phyloP scores from a whole-genome alignment of 75 land plant species.

The Larix kaempferi region DNA sequence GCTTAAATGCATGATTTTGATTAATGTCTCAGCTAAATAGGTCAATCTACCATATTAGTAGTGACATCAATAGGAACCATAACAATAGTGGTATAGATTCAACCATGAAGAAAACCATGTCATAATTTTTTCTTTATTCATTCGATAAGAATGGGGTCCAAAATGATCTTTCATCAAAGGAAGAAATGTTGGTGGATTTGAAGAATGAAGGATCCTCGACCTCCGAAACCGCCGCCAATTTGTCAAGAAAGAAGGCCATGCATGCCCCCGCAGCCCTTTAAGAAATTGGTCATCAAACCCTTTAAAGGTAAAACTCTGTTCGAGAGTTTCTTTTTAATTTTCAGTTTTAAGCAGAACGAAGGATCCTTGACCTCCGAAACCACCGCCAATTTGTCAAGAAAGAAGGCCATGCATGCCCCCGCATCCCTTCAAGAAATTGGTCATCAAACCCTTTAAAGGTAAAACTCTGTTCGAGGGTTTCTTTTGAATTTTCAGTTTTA shows the following conservation, averaged over 20 bases:
- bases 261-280: slow-evolving; percentile 85
- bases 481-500: neutral
- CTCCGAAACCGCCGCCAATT: slow-evolving; percentile 56
- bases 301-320: slow-evolving; percentile 51
- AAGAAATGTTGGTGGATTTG: slow-evolving; percentile 36
- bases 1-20: neutral
- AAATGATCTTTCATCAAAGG: slow-evolving; percentile 10
- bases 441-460: slow-evolving; percentile 90
- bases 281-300: slow-evolving; percentile 84
- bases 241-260: slow-evolving; percentile 86
- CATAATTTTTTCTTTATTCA: slow-evolving; percentile 17
- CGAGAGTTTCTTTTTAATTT: neutral
- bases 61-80: neutral
- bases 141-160: slow-evolving; percentile 37
- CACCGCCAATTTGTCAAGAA: slow-evolving; percentile 82
- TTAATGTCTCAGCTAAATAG: slow-evolving; percentile 10
- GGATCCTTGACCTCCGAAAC: slow-evolving; percentile 12
- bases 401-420: slow-evolving; percentile 97
- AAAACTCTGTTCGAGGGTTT: neutral
- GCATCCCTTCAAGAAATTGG: slow-evolving; percentile 80
- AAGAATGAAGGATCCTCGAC: slow-evolving; percentile 20
- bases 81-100: neutral
- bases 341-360: neutral
- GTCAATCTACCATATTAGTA: neutral
- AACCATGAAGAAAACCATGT: slow-evolving; percentile 58